Conservation (phyloP, 768 basidiomycete genomes). For the Panellus pusillus region DNA sequence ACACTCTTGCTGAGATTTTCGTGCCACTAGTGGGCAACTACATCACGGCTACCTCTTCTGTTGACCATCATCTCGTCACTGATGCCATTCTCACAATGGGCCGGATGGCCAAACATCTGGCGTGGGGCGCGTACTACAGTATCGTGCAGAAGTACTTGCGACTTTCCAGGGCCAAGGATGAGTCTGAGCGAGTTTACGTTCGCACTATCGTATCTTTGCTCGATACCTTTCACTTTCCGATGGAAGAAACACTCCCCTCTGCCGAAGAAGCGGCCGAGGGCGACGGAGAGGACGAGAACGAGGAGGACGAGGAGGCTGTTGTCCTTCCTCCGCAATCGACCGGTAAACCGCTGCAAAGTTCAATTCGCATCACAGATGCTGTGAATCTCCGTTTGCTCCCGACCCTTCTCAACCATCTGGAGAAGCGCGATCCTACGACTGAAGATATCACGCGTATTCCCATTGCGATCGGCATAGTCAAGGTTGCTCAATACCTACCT, state of each 20-base stretch:
- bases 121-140: slow-evolving; percentile 82
- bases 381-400: slow-evolving; percentile 80
- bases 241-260: slow-evolving; percentile 56
- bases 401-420: slow-evolving; percentile 73
- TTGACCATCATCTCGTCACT: slow-evolving; percentile 86
- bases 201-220: slow-evolving; percentile 81
- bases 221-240: slow-evolving; percentile 89
- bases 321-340: slow-evolving; percentile 15
- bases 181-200: slow-evolving; percentile 78
- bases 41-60: slow-evolving; percentile 55
- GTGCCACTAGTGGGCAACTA: slow-evolving; percentile 86
- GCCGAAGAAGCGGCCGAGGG: slow-evolving; percentile 30
- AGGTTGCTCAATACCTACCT: slow-evolving; percentile 82
- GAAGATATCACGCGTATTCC: slow-evolving; percentile 90
- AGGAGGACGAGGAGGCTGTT: slow-evolving; percentile 26
- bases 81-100: slow-evolving; percentile 85
- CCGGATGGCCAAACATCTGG: slow-evolving; percentile 69
- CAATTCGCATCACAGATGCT: slow-evolving; percentile 63
- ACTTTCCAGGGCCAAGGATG: slow-evolving; percentile 63
- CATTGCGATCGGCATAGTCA: slow-evolving; percentile 81
- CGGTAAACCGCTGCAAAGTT: slow-evolving; percentile 22
- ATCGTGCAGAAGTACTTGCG: slow-evolving; percentile 82
- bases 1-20: slow-evolving; percentile 77
- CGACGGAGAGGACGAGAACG: slow-evolving; percentile 32
- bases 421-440: slow-evolving; percentile 72